Evolutionary conservation across 495 filamentous ascomycete species (phyloP), one percentile per base, ranked within the genome.

Genomic region (Evernia prunastri): DNA sequence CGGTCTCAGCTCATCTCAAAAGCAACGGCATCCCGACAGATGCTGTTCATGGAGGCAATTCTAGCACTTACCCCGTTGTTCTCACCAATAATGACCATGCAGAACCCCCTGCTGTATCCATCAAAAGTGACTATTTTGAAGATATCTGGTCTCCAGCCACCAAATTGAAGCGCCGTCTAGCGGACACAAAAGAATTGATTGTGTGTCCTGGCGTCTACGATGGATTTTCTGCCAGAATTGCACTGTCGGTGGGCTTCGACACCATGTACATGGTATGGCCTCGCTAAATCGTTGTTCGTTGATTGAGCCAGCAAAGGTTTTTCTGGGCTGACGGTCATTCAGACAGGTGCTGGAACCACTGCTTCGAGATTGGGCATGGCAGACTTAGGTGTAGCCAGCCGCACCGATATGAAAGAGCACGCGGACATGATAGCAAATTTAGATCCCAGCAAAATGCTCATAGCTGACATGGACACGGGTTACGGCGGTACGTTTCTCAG

Each of bases 291-390:
- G 3, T 7, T 5, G 25, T 18, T 13, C 17, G 3, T 17, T 7
- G 11, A 18, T 53, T 53, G 49, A 2, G n/a, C n/a, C n/a, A n/a
- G n/a, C n/a, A 53, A 18, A 18, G 25, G 1, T 0, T 1, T 20
- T 0, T 39, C 58, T 12, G 47, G 54, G 42, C 72, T 69, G 45
- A 67, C 36, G 18, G 40, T 57, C 42, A 1, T 6, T 33, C 58
- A 88, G 86, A 88, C 86, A 35, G 87, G 87, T 35, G 87, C 87
- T 12, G 87, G 86, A 18, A 88, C 86, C 4, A 81, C 81, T 1
- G 82, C 82, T 37, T 88, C 85, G 3, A 70, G 78, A 5, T 78
- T 88, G 1, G 87, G 87, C 18, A 78, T 81, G 76, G 82, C 87
- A 1, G 87, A 89, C 70, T 78, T 89, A 5, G 86, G 85, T n/a